These are phyloP conservation scores for Ulota crispa DNA, from an alignment of 225 moss, liverwort and hornwort species.

Conservation along the genomic window DNA sequence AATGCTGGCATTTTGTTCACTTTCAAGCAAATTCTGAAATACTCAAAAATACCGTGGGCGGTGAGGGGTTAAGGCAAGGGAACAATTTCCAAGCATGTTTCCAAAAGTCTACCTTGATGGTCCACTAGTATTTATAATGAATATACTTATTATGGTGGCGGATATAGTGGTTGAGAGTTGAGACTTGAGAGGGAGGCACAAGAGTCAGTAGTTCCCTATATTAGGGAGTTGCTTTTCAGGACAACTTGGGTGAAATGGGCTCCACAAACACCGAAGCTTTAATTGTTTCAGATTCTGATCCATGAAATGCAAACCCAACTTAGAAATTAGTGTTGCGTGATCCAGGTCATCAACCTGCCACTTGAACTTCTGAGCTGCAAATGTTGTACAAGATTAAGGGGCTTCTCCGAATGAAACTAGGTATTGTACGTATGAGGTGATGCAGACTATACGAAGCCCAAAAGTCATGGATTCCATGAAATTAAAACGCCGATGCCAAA, in stretches of 20 bases:
- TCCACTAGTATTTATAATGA: neutral
- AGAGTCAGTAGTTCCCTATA: neutral
- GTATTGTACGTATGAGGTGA: neutral
- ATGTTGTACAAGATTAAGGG: too few species aligned
- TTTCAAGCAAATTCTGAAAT: too few species aligned
- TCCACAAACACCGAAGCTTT: neutral
- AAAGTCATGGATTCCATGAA: too few species aligned
- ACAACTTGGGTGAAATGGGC: neutral
- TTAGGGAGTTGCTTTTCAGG: neutral
- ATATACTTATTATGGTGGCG: neutral
- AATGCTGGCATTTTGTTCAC: too few species aligned
- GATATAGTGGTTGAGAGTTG: neutral
- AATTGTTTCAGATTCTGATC: neutral
- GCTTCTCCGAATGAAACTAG: neutral
- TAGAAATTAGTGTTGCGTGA: neutral
- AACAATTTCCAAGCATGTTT: neutral
- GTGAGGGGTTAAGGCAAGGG: fast-evolving
- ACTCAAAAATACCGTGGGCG: too few species aligned
- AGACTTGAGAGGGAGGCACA: neutral
- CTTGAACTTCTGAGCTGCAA: too few species aligned
- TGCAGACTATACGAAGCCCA: neutral
- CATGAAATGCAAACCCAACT: neutral
- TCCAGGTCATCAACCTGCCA: neutral
- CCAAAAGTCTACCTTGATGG: neutral
- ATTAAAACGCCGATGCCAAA: neutral